Percentiles rank a stretch among this genome's conserved stretches.
Conservation (phyloP, 257 asterid species). For the Solanum dulcamara region DNA sequence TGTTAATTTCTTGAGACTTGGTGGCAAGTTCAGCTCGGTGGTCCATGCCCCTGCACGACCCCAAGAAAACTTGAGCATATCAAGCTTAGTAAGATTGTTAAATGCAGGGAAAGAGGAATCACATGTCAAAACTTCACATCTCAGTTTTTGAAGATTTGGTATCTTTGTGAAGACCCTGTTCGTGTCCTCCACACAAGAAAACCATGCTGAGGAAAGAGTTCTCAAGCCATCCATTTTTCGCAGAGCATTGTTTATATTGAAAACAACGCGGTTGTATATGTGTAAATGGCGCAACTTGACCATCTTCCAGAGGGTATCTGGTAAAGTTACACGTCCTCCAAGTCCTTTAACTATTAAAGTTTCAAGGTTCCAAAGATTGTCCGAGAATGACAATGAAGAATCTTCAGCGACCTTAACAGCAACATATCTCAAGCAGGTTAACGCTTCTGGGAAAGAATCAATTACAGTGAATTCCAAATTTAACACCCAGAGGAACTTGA, state of each 20-base stretch:
- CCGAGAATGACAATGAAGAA: not conserved
- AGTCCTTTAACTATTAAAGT: not conserved
- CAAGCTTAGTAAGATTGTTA: not conserved
- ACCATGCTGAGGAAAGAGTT: not conserved
- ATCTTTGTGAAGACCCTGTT: not conserved
- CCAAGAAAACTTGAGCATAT: not conserved
- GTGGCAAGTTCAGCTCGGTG: not conserved
- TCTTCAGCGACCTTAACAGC: not conserved
- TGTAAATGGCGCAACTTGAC: not conserved
- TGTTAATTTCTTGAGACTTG: not conserved
- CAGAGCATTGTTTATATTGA: not conserved
- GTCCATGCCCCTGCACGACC: not conserved
- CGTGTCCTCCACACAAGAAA: not conserved
- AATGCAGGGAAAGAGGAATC: not conserved
- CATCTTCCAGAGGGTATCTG: not conserved
- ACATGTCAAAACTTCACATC: not conserved
- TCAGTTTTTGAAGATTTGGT: not conserved
- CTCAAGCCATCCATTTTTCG: not conserved
- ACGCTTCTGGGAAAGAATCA: not conserved
- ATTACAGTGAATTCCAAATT: not conserved
- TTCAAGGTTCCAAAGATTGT: slow-evolving; percentile 1
- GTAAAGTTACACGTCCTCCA: not conserved
- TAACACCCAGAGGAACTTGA: not conserved
- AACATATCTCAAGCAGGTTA: not conserved
- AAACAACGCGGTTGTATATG: not conserved